Percentiles rank a stretch among this genome's conserved stretches.
Conservation (phyloP, 768 basidiomycete genomes). For the Suillus spraguei region DNA sequence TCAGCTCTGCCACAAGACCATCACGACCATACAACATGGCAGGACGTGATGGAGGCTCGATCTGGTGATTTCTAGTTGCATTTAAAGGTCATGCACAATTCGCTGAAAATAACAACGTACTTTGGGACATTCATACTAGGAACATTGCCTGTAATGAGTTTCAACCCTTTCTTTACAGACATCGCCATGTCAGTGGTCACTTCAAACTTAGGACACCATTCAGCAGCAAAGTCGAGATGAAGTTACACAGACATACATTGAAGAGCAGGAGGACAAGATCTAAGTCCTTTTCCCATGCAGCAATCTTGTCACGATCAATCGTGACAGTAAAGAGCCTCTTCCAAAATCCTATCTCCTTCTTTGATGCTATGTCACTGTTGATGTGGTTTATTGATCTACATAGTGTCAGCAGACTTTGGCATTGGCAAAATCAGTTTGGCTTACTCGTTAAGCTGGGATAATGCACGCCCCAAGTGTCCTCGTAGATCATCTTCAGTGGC, state of each 20-base stretch:
- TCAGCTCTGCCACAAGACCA: background rate
- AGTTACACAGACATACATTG: background rate
- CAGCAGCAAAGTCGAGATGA: background rate
- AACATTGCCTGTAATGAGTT: background rate
- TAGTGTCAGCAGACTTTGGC: background rate
- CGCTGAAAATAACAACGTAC: background rate
- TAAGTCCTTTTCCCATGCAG: background rate
- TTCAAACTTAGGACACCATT: background rate
- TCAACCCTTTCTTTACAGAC: background rate
- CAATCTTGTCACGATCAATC: background rate
- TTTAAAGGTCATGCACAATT: background rate
- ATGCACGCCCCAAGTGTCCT: background rate
- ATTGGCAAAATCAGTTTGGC: background rate
- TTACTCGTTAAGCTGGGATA: slow-evolving; percentile 5
- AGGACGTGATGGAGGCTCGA: background rate
- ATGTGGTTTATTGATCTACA: background rate
- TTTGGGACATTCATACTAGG: background rate
- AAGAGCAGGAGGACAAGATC: background rate
- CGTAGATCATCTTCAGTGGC: background rate
- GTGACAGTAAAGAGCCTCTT: background rate
- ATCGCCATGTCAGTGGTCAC: background rate
- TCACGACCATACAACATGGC: background rate
- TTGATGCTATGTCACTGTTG: background rate
- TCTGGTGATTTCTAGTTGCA: background rate
- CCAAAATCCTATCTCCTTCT: background rate